Evolutionary conservation across 2,329 filamentous ascomycete genomes (phyloP).

Genomic region (Chalaropsis thielavioides): DNA sequence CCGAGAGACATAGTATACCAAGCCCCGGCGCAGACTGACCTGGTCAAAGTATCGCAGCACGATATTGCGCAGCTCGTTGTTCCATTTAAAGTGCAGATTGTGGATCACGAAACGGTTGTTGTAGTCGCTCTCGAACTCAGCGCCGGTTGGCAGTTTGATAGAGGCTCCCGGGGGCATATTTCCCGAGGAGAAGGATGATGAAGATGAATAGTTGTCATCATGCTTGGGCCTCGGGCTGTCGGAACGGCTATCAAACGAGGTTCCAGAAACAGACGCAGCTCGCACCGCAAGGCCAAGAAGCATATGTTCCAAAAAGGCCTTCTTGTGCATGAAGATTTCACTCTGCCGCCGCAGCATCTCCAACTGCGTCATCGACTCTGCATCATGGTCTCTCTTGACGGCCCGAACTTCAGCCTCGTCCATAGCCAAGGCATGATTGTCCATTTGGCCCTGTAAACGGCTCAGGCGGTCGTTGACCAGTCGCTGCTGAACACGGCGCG

Average conservation of each 20-base stretch:
- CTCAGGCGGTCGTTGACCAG: constrained; percentile 69
- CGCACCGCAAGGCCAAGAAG: constrained; percentile 21
- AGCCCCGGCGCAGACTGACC: constrained; percentile 86
- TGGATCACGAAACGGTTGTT: constrained; percentile 97
- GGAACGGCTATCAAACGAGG: constrained; percentile 6
- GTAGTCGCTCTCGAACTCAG: constrained; percentile 86
- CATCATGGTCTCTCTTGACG: constrained; percentile 38
- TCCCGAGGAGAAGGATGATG: constrained; percentile 25
- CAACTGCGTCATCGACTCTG: constrained; percentile 40
- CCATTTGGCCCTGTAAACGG: constrained; percentile 64
- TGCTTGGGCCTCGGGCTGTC: neutral
- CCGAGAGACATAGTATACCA: constrained; percentile 94
- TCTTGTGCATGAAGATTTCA: constrained; percentile 42
- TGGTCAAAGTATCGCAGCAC: constrained; percentile 96
- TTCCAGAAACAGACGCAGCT: constrained; percentile 7
- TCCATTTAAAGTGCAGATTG: constrained; percentile 97
- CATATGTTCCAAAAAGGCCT: constrained; percentile 44
- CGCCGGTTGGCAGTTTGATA: constrained; percentile 52
- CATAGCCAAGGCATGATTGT: constrained; percentile 55
- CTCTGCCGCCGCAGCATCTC: constrained; percentile 45
- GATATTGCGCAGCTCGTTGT: constrained; percentile 88
- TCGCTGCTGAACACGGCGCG: constrained; percentile 72
- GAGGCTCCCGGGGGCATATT: constrained; percentile 40
- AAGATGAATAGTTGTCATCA: constrained; percentile 23
- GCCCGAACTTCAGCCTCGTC: constrained; percentile 60